Evolutionary conservation across 169 alveolate species (phyloP), one percentile per base, ranked within the genome.

Genomic region (Plasmodium ovale): DNA sequence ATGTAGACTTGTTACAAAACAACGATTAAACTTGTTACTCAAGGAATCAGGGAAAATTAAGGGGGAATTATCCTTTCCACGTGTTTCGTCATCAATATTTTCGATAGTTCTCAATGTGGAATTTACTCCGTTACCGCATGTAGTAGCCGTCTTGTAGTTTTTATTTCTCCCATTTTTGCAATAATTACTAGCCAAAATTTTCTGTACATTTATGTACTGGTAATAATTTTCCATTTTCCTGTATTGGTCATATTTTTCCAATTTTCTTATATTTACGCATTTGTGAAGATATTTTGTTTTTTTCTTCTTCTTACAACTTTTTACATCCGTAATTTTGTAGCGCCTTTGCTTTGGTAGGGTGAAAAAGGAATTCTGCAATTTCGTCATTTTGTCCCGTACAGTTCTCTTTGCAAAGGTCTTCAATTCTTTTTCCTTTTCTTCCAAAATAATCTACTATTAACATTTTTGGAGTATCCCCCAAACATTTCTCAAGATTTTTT

Each of bases 151-250:
- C n/a, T n/a, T n/a, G n/a, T n/a, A n/a, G 16, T 21, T 59, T 44
- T 49, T 64, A 60, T 62, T 62, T 6, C 1, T 47, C 7, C 16
- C 35, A 67, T 70, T 56, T 23, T 64, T 53, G 49, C 42, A 79
- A 21, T n/a, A 64, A 42, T 29, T 51, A 14, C 29, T 33, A 3
- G 33, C n/a, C 65, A 79, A 31, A 65, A 77, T 27, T 29, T 79
- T 44, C 54, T 79, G 47, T 70, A 79, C 44, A 79, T 79, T 51
- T 64, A 79, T 69, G 65, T 79, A 79, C 29, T 29, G 7, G 56
- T 70, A 79, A 56, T 51, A 64, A 65, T 64, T 79, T 51, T 79
- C 65, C 59, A 79, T 16, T 21, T 62, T 79, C 29, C 49, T 79
- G 25, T 19, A 59, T 27, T 79, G 16, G 21, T 56, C 64, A 64